These are phyloP conservation scores for Nannochloropsis oceanica DNA, from an alignment of 108 stramenopile species.

Conservation along the genomic window DNA sequence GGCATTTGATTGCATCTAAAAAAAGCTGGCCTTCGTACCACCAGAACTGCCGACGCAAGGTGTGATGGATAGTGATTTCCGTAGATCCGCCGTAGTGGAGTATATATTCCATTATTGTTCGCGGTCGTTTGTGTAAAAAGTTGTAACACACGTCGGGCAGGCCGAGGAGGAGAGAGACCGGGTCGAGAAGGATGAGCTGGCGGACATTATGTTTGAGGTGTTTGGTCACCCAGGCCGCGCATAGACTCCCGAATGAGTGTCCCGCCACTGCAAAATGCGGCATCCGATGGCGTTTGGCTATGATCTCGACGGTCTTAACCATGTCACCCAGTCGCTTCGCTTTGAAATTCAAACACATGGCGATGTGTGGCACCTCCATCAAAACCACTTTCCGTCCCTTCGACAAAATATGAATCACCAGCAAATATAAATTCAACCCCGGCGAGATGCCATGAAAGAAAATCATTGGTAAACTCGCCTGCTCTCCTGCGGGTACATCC, in stretches of 20 bases:
- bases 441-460: constrained; percentile 13
- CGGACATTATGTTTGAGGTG: background rate
- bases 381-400: background rate
- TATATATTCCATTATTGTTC: background rate
- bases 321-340: background rate
- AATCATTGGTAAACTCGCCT: background rate
- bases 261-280: background rate
- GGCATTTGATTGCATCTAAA: background rate
- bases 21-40: constrained; percentile 15
- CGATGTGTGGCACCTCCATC: constrained; percentile 1
- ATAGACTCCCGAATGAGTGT: constrained; percentile 4
- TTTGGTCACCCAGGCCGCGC: background rate
- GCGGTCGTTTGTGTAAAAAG: background rate
- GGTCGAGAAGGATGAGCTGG: constrained; percentile 8
- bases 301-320: background rate
- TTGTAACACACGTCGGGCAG: constrained; percentile 9
- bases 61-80: constrained; percentile 9
- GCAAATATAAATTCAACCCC: background rate
- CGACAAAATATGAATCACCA: background rate
- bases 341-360: constrained; percentile 4
- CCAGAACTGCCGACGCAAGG: constrained; percentile 7
- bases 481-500: background rate
- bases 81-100: background rate
- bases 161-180: constrained; percentile 2
- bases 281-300: background rate